These are phyloP conservation scores for Haematococcus sp. DNA, from an alignment of 139 green algal species.

Conservation along the genomic window DNA sequence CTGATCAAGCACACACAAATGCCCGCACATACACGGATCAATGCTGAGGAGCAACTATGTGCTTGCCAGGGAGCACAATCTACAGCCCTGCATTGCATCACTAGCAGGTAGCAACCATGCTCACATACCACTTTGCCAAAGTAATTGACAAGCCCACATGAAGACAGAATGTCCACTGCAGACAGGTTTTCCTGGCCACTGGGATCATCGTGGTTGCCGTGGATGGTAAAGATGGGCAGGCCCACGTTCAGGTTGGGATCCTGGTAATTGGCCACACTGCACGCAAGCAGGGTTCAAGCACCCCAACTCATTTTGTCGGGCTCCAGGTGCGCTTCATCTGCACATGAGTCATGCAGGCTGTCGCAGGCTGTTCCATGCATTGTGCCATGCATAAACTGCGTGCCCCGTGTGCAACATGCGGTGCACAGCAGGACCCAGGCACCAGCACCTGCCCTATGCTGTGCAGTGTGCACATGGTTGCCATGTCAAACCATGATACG, in stretches of 20 bases:
- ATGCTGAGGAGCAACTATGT: not conserved
- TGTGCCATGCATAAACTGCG: not conserved
- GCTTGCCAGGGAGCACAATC: not conserved
- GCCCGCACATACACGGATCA: no score
- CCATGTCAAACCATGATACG: not conserved
- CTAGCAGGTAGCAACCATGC: no score
- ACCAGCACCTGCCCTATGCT: no score
- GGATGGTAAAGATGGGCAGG: slow-evolving; percentile 96
- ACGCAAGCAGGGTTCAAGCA: no score
- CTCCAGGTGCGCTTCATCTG: no score
- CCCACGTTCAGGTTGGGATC: slow-evolving; percentile 90
- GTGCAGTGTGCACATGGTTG: not conserved
- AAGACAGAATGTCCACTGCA: slow-evolving; percentile 90
- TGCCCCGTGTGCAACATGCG: not conserved
- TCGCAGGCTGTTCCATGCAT: not conserved
- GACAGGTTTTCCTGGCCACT: slow-evolving; percentile 84
- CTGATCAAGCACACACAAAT: not conserved
- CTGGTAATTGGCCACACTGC: slow-evolving; percentile 82
- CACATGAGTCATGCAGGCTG: no score
- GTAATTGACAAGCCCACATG: slow-evolving; percentile 93
- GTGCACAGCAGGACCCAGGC: not conserved
- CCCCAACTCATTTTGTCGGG: no score
- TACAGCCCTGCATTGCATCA: no score
- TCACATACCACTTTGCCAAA: slow-evolving; percentile 87
- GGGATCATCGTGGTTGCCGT: slow-evolving; percentile 99